These are phyloP conservation scores for Gossypium raimondii DNA, from an alignment of 345 rosid species.

Conservation along the genomic window DNA sequence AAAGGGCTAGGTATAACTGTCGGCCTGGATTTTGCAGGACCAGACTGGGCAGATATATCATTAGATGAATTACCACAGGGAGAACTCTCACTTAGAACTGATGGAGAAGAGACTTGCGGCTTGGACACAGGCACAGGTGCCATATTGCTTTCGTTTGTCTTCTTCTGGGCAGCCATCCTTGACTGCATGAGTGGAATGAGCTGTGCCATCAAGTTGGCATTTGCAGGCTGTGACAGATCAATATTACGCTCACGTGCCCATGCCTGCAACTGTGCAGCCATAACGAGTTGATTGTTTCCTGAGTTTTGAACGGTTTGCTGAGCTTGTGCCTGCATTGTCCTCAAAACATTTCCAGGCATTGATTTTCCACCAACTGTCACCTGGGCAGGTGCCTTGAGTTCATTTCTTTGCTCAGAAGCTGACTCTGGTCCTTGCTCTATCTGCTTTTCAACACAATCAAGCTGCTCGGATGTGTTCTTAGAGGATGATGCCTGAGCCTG, in stretches of 20 bases:
- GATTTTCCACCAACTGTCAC: conserved; percentile 49
- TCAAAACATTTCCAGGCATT: conserved; percentile 46
- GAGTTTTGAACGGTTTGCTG: conserved; percentile 54
- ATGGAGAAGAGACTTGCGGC: conserved; percentile 67
- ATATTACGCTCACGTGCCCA: conserved; percentile 85
- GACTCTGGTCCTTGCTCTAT: conserved; percentile 52
- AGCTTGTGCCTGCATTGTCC: conserved; percentile 70
- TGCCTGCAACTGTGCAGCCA: conserved; percentile 83
- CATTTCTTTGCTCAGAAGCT: conserved; percentile 58
- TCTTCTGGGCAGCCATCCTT: conserved; percentile 77
- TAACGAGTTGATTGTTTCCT: conserved; percentile 59
- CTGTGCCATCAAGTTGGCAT: conserved; percentile 80
- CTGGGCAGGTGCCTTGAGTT: conserved; percentile 48
- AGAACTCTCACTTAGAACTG: conserved; percentile 63
- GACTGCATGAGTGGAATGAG: conserved; percentile 74
- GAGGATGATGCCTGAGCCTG: conserved; percentile 82
- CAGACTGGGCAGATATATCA: conserved; percentile 80
- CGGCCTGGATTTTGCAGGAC: conserved; percentile 62
- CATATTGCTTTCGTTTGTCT: conserved; percentile 55
- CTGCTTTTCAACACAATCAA: conserved; percentile 59
- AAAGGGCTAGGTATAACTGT: conserved; percentile 42
- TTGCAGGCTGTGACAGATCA: conserved; percentile 88
- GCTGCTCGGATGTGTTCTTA: conserved; percentile 60
- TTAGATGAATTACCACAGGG: conserved; percentile 70
- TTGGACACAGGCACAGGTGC: conserved; percentile 52